These are phyloP conservation scores for Micractinium sp. DNA, from an alignment of 139 green algal genomes.

Conservation along the genomic window DNA sequence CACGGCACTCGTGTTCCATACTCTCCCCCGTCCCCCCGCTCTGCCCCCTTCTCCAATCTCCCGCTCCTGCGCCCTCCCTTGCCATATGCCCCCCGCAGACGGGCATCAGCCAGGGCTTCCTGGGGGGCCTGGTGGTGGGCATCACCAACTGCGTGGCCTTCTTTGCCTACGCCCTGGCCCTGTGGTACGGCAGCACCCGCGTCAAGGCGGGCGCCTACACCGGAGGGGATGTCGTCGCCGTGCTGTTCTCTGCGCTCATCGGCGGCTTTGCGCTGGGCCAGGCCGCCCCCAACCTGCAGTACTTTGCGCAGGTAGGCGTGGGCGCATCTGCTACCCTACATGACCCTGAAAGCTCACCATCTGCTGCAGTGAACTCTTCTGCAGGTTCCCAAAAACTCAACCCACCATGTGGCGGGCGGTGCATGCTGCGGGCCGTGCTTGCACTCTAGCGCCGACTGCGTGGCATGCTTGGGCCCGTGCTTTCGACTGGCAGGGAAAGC, in stretches of 20 bases:
- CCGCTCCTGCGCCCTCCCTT: not conserved
- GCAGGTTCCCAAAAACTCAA: no score
- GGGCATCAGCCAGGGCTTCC: constrained; percentile 47
- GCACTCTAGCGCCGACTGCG: not conserved
- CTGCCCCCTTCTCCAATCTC: not conserved
- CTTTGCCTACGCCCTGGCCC: constrained; percentile 68
- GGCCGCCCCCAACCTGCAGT: constrained; percentile 53
- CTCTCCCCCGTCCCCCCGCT: no score
- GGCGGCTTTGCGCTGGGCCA: constrained; percentile 73
- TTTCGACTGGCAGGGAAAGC: no score
- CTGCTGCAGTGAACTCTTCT: no score
- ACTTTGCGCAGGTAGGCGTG: constrained; percentile 42
- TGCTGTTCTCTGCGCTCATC: constrained; percentile 83
- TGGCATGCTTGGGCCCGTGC: no score
- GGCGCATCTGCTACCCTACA: no score
- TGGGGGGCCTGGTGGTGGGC: constrained; percentile 56
- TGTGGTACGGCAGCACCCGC: constrained; percentile 78
- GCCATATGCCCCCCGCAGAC: not conserved
- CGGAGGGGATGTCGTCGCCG: constrained; percentile 62
- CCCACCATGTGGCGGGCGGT: no score
- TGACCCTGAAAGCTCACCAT: no score
- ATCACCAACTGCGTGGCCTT: constrained; percentile 44
- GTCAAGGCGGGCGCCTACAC: constrained; percentile 45
- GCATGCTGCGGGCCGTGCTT: not conserved
- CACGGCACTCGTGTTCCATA: not conserved